phyloP scores from a whole-genome alignment of 2,329 filamentous ascomycete genomes.

The Sporothrix humicola region DNA sequence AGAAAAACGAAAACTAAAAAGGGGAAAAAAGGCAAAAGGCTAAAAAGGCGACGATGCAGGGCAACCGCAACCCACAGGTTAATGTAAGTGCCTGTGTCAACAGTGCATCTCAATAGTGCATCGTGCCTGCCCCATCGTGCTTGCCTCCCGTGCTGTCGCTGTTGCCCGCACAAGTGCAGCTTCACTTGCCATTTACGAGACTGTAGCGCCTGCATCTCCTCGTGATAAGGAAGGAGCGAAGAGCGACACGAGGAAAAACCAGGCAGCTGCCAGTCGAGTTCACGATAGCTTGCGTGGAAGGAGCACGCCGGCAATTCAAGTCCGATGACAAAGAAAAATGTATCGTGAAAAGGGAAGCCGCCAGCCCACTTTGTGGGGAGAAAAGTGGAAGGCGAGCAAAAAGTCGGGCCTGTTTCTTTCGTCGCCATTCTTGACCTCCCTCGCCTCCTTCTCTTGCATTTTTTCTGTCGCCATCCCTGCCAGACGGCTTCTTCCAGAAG shows the following conservation, averaged over 20 bases:
- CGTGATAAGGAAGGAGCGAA: conserved; percentile 8
- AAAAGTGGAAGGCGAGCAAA: background rate
- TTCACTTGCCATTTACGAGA: conserved; percentile 1
- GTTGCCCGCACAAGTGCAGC: background rate
- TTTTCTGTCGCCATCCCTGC: background rate
- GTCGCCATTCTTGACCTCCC: background rate
- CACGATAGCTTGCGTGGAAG: background rate
- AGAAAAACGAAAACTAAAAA: background rate
- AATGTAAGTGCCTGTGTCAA: background rate
- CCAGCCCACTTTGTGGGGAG: conserved; percentile 8
- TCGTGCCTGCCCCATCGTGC: conserved; percentile 6
- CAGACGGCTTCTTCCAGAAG: conserved; percentile 10
- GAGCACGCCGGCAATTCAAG: background rate
- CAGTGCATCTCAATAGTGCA: background rate
- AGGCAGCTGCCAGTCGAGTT: background rate
- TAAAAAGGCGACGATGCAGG: conserved; percentile 3
- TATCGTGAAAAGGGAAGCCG: background rate
- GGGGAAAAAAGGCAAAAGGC: background rate
- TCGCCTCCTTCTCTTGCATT: background rate
- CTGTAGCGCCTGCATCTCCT: background rate
- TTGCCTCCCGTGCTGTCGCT: background rate
- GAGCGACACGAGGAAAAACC: conserved; percentile 14
- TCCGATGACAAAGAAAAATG: background rate
- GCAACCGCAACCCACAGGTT: background rate
- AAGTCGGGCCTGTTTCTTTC: conserved; percentile 14